Percentiles rank a stretch among this genome's conserved stretches.
phyloP scores from a whole-genome alignment of 2,329 filamentous ascomycete genomes.

The Clonostachys byssicola region DNA sequence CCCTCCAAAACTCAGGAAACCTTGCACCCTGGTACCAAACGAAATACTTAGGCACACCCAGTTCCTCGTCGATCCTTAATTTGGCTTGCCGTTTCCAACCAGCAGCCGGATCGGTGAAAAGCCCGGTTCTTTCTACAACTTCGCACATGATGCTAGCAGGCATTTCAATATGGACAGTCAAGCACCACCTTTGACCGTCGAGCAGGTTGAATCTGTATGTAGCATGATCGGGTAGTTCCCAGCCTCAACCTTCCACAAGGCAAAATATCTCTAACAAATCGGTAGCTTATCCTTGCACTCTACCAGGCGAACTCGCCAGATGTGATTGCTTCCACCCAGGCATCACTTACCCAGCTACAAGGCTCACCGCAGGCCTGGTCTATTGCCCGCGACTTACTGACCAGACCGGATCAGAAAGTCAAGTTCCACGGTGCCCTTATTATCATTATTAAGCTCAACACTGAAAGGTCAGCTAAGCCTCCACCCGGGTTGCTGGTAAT shows the following conservation, averaged over 20 bases:
- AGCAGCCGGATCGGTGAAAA: no score
- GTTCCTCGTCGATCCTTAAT: no score
- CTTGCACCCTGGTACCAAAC: no score
- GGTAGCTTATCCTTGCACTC: conserved; percentile 43
- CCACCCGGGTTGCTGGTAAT: conserved; percentile 13
- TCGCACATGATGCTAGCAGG: background rate
- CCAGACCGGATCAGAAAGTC: conserved; percentile 66
- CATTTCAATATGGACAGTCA: background rate
- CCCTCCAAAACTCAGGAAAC: no score
- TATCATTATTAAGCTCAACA: conserved; percentile 90
- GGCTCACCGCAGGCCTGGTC: conserved; percentile 80
- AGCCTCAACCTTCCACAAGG: background rate
- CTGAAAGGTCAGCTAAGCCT: conserved; percentile 59
- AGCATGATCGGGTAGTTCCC: background rate
- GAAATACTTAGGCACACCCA: no score
- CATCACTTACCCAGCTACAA: conserved; percentile 74
- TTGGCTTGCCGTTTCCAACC: no score
- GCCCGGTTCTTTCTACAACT: no score
- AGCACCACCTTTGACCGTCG: conserved; percentile 7
- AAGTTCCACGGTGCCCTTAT: conserved; percentile 92
- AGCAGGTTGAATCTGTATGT: conserved; percentile 16
- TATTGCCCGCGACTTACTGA: conserved; percentile 72
- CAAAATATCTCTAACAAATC: background rate
- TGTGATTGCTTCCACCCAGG: conserved; percentile 53
- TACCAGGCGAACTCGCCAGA: conserved; percentile 47